Conservation (phyloP, 2,329 filamentous ascomycete species). For the Neofusicoccum ribis region DNA sequence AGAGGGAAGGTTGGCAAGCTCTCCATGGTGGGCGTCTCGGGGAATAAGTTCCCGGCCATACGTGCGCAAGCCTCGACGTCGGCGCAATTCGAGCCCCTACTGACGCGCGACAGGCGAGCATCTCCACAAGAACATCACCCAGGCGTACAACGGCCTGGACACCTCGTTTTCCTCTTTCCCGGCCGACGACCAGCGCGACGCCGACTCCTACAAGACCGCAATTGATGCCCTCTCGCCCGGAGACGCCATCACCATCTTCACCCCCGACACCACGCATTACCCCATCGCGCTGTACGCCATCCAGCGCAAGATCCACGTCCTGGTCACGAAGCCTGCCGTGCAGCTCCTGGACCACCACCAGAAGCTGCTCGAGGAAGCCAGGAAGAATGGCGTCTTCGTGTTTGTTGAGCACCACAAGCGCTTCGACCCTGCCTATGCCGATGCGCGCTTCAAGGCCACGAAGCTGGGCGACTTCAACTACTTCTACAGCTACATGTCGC, state of each 20-base stretch:
- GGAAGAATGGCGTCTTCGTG: conserved; percentile 78
- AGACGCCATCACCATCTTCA: conserved; percentile 94
- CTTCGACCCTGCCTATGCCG: conserved; percentile 88
- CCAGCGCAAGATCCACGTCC: conserved; percentile 81
- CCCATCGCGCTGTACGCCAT: conserved; percentile 92
- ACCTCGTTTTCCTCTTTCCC: conserved; percentile 83
- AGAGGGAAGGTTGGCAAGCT: conserved; percentile 84
- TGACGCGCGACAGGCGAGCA: conserved; percentile 64
- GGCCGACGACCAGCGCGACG: conserved; percentile 69
- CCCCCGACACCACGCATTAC: conserved; percentile 88
- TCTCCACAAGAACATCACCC: conserved; percentile 80
- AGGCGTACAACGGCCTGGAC: conserved; percentile 87
- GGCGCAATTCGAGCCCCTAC: neutral
- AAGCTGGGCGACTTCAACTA: conserved; percentile 94
- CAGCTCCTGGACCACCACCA: conserved; percentile 81
- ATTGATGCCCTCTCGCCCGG: conserved; percentile 81
- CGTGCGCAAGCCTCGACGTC: conserved; percentile 54
- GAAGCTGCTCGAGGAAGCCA: conserved; percentile 69
- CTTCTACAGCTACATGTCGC: conserved; percentile 96
- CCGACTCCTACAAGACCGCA: conserved; percentile 82
- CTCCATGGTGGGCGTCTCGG: conserved; percentile 87
- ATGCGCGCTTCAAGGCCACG: conserved; percentile 75
- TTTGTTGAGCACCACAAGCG: conserved; percentile 97
- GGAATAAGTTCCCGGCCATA: conserved; percentile 87
- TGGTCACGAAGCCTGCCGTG: conserved; percentile 92